Conservation (phyloP, 2,329 filamentous ascomycete genomes). For the Stagonosporopsis rhizophila region DNA sequence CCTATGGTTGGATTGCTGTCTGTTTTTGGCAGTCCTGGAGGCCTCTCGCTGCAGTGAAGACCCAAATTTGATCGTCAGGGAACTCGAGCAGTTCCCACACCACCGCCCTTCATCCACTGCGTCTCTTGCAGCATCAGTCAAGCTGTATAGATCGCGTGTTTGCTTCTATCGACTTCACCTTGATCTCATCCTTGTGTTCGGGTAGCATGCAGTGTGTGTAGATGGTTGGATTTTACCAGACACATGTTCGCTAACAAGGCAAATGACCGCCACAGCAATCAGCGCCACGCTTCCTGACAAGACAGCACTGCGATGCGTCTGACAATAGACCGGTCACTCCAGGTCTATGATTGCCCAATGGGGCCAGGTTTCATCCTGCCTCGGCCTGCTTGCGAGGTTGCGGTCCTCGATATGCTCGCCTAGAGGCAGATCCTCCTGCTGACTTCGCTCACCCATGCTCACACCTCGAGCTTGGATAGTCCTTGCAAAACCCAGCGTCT, state of each 20-base stretch:
- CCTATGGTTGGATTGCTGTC: no score
- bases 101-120: background rate
- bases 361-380: slow-evolving; percentile 37
- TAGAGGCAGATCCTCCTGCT: slow-evolving; percentile 45
- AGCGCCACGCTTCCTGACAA: background rate
- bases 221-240: background rate
- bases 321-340: background rate
- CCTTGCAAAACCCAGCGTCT: slow-evolving; percentile 48
- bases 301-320: background rate
- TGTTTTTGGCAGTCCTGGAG: no score
- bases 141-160: background rate
- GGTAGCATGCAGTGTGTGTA: background rate
- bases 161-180: background rate
- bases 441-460: slow-evolving; percentile 51
- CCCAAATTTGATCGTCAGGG: background rate
- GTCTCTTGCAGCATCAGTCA: background rate
- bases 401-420: slow-evolving; percentile 35
- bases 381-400: slow-evolving; percentile 32
- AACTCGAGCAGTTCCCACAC: background rate
- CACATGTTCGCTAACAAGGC: background rate
- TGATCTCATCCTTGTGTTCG: background rate
- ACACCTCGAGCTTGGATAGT: slow-evolving; percentile 50
- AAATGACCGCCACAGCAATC: background rate
- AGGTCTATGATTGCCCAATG: slow-evolving; percentile 29
- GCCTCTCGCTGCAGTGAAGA: background rate